Percentiles rank a stretch among this genome's conserved stretches.
Conservation (phyloP, 202 grass and related monocot species). For the Schoenoplectus tabernaemontani region DNA sequence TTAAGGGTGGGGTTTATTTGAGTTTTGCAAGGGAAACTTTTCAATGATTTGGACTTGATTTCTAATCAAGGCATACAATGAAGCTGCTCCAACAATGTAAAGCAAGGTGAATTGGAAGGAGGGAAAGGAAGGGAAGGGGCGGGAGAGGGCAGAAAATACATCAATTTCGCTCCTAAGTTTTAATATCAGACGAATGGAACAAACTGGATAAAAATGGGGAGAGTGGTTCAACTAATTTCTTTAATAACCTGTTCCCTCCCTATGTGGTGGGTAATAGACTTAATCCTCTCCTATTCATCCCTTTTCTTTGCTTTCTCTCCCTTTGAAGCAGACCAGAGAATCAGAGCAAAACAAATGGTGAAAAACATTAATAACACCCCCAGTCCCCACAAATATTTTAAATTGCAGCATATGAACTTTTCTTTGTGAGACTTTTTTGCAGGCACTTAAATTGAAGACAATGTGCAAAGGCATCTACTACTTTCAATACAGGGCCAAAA, state of each 20-base stretch:
- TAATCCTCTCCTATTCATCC: background rate
- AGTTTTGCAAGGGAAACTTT: background rate
- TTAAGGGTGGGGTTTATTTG: background rate
- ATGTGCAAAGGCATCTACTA: background rate
- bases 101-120: background rate
- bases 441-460: background rate
- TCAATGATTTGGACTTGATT: background rate
- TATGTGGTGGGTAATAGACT: background rate
- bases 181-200: background rate
- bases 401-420: background rate
- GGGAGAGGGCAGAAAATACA: too few species aligned
- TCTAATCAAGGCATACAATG: background rate
- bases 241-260: background rate
- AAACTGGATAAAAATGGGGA: background rate
- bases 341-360: background rate
- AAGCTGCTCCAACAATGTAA: background rate
- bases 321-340: background rate
- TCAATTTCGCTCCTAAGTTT: background rate
- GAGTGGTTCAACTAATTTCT: background rate
- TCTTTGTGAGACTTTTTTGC: background rate
- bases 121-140: background rate
- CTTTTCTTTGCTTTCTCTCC: background rate
- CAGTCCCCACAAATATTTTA: background rate
- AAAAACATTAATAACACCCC: background rate
- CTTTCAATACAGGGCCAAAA: background rate